Evolutionary conservation across 2,329 filamentous ascomycete genomes (phyloP).

Genomic region (Xylaria sp.): DNA sequence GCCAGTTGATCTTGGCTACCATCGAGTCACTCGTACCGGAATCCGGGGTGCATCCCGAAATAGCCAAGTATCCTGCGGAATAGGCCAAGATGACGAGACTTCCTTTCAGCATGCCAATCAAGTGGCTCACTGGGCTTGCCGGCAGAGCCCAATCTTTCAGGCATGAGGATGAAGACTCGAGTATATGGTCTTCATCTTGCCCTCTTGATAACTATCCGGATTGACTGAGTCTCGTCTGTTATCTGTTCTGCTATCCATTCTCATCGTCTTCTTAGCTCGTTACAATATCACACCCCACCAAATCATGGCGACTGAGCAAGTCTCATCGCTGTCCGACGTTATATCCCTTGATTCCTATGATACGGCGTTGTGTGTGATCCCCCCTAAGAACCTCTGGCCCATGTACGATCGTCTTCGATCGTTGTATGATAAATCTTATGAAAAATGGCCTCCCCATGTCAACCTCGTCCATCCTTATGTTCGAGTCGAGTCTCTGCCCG

Average conservation of each 20-base stretch:
- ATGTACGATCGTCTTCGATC: conserved; percentile 50
- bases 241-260: neutral
- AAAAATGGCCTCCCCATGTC: conserved; percentile 61
- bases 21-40: neutral
- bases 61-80: neutral
- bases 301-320: conserved; percentile 20
- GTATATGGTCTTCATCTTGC: too few species aligned
- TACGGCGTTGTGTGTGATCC: conserved; percentile 57
- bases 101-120: neutral
- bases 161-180: neutral
- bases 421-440: conserved; percentile 57
- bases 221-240: neutral
- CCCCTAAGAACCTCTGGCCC: conserved; percentile 43
- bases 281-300: neutral
- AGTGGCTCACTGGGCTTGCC: neutral
- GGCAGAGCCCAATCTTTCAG: neutral
- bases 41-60: neutral
- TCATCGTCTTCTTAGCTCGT: neutral
- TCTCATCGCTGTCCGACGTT: neutral
- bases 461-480: conserved; percentile 65
- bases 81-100: neutral
- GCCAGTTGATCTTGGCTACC: neutral
- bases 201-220: neutral
- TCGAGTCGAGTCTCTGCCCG: conserved; percentile 39
- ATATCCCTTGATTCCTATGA: conserved; percentile 40